Evolutionary conservation across 2,329 filamentous ascomycete genomes (phyloP).

Genomic region (Tolypocladium paradoxum): DNA sequence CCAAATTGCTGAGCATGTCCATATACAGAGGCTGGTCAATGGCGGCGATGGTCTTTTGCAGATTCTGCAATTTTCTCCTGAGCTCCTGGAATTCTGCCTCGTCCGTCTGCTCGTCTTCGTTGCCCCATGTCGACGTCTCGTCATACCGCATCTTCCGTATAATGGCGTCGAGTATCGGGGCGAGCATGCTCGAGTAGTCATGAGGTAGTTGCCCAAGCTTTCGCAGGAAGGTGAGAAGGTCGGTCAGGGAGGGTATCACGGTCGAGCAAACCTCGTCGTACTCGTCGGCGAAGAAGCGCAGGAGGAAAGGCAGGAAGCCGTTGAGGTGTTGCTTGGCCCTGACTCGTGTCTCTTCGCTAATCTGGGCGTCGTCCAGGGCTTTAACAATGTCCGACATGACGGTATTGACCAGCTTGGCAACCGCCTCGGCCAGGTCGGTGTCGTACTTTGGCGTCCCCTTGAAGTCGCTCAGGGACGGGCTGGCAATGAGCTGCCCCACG

Average conservation of each 20-base stretch:
- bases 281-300: slow-evolving; percentile 94
- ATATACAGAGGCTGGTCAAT: slow-evolving; percentile 85
- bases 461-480: slow-evolving; percentile 67
- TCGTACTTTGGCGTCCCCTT: slow-evolving; percentile 82
- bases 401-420: slow-evolving; percentile 91
- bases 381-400: slow-evolving; percentile 79
- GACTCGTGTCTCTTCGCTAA: slow-evolving; percentile 52
- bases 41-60: slow-evolving; percentile 86
- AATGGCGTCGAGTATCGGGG: slow-evolving; percentile 82
- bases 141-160: slow-evolving; percentile 96
- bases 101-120: slow-evolving; percentile 89
- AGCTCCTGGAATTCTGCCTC: slow-evolving; percentile 96
- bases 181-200: slow-evolving; percentile 71
- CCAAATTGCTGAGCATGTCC: slow-evolving; percentile 74
- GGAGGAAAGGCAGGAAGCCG: slow-evolving; percentile 72
- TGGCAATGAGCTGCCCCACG: slow-evolving; percentile 74
- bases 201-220: slow-evolving; percentile 64
- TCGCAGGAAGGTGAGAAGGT: slow-evolving; percentile 81
- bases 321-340: slow-evolving; percentile 75
- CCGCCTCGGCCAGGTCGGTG: slow-evolving; percentile 86
- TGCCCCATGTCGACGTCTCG: slow-evolving; percentile 85
- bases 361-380: slow-evolving; percentile 60
- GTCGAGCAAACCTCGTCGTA: slow-evolving; percentile 97
- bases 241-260: slow-evolving; percentile 85
- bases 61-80: slow-evolving; percentile 74